Percentiles rank a stretch among this genome's conserved stretches.
These are phyloP conservation scores for Lactarius hatsudake DNA, from an alignment of 768 basidiomycete genomes.

Conservation along the genomic window DNA sequence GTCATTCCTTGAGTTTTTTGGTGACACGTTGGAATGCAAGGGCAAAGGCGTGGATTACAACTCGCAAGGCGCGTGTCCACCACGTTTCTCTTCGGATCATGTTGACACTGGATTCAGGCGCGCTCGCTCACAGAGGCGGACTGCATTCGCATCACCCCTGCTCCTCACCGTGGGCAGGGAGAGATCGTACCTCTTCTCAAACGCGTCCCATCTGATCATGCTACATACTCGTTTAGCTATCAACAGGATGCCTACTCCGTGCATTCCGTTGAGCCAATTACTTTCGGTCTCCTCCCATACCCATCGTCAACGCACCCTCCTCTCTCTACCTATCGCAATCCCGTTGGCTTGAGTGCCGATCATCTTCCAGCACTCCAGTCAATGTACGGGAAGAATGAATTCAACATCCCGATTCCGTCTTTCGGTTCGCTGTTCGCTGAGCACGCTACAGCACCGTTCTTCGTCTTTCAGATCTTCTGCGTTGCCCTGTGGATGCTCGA, in stretches of 20 bases:
- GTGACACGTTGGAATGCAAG: conserved; percentile 85
- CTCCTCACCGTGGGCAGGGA: conserved; percentile 79
- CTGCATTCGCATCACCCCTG: conserved; percentile 78
- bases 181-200: conserved; percentile 81
- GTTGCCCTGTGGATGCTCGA: conserved; percentile 97
- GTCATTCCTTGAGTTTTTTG: conserved; percentile 91
- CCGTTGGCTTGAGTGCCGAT: conserved; percentile 51
- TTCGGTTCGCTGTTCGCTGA: conserved; percentile 90
- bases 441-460: conserved; percentile 98
- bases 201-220: conserved; percentile 52
- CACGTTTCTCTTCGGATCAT: conserved; percentile 7
- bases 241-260: conserved; percentile 91
- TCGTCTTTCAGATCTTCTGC: conserved; percentile 98
- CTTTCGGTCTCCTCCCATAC: conserved; percentile 83
- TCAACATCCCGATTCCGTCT: conserved; percentile 94
- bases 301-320: conserved; percentile 72
- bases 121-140: conserved; percentile 66
- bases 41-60: conserved; percentile 78
- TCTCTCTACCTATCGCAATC: conserved; percentile 60
- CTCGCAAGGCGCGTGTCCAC: conserved; percentile 53
- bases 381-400: conserved; percentile 91
- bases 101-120: conserved; percentile 42
- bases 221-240: conserved; percentile 85
- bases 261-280: conserved; percentile 49
- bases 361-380: conserved; percentile 51